Conservation (phyloP, 768 basidiomycete species). For the Psilocybe cyanescens region DNA sequence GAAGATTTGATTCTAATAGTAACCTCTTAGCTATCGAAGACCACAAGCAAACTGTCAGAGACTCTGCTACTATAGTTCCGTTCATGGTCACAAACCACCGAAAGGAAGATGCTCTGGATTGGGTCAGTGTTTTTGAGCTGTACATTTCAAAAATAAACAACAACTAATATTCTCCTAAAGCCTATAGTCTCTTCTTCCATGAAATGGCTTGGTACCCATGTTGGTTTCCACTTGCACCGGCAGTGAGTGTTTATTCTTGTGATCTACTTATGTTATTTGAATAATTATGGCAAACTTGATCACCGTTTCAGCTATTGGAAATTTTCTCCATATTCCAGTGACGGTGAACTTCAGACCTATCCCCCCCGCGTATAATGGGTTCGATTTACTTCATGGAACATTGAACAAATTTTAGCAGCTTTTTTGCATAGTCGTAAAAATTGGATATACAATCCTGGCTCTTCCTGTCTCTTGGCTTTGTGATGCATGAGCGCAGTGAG, state of each 20-base stretch:
- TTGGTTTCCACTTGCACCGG: conserved; percentile 14
- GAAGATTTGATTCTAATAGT: background rate
- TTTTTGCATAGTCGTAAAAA: no score
- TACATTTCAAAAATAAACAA: background rate
- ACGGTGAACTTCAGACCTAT: conserved; percentile 17
- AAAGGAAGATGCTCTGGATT: conserved; percentile 15
- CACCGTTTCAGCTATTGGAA: conserved; percentile 19
- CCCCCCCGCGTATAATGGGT: background rate
- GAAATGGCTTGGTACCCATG: conserved; percentile 16
- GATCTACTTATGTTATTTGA: no score
- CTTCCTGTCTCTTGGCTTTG: no score
- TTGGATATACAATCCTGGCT: no score
- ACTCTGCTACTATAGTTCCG: conserved; percentile 15
- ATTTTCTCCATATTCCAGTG: conserved; percentile 20
- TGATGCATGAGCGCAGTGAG: no score
- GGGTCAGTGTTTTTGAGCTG: conserved; percentile 7
- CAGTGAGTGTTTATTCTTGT: conserved; percentile 4
- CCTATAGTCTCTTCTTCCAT: conserved; percentile 10
- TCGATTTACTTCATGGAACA: no score
- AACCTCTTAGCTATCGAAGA: conserved; percentile 16
- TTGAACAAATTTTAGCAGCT: no score
- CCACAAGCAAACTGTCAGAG: conserved; percentile 11
- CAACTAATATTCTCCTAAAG: background rate
- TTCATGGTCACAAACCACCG: conserved; percentile 20
- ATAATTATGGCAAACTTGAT: no score